Evolutionary conservation across 208 protist species (phyloP), one percentile per base, ranked within the genome.

Genomic region (Crithidia bombi): DNA sequence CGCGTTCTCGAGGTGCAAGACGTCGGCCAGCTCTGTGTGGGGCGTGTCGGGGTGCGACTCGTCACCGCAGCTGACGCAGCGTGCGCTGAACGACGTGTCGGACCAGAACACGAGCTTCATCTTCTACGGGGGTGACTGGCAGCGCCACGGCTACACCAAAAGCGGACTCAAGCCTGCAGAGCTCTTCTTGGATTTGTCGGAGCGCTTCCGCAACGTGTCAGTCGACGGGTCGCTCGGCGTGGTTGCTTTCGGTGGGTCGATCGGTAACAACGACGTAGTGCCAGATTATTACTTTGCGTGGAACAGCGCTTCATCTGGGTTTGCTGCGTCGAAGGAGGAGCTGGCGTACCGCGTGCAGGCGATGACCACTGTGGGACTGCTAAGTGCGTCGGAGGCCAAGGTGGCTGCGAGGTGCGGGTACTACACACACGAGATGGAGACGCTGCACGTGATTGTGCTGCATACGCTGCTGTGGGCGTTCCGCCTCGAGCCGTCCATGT

Each of bases 201-300:
- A 38, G 33, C 57, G 50, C 21, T 71, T 71, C 30, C 46, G 41
- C 36, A 49, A 51, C 41, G 47, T 75, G 25, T 54, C 46, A 15
- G 67, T 83, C 26, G 62, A 52, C 47, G 70, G 55, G 26, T 65
- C 57, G n/a, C 61, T 75, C 6, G 62, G 41, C 21, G 23, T 19
- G 15, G 55, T 73, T 19, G 61, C 38, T 23, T 75, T 94, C 36
- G 43, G 73, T 26, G 67, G 49, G 38, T 63, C 74, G 17, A 19
- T 91, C 25, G 91, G 91, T 33, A 96, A 96, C 72, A 93, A 93
- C 36, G 91, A 96, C 61, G 55, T 94, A 32, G 75, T 87, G 19
- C 85, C 84, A 19, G 75, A 94, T 69, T 93, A 93, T 70, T 63
- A 55, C 55, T 92, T 91, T 54, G 50, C 82, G 21, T 82, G 77